phyloP scores from a whole-genome alignment of 768 basidiomycete genomes.

The Krasilnikovozyma curviuscula region DNA sequence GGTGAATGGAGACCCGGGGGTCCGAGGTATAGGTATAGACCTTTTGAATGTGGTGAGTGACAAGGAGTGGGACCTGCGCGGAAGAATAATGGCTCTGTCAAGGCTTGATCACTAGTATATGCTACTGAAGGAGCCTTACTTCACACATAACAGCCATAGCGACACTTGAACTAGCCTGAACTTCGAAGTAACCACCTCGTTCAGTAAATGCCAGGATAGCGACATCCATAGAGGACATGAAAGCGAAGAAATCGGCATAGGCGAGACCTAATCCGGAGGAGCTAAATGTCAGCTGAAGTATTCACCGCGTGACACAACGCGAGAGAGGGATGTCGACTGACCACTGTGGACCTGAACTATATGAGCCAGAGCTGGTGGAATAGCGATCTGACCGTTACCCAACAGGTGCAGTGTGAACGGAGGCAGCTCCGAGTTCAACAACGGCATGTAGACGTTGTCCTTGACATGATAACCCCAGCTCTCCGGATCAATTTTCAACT shows the following conservation, averaged over 20 bases:
- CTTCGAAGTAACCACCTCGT: constrained; percentile 24
- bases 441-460: neutral
- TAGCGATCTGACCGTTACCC: constrained; percentile 9
- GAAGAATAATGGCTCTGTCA: neutral
- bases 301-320: no score
- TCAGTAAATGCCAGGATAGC: constrained; percentile 31
- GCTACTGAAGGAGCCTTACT: constrained; percentile 18
- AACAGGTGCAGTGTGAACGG: constrained; percentile 10
- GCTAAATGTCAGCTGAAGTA: no score
- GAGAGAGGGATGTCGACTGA: no score
- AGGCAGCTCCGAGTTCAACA: neutral
- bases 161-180: constrained; percentile 31
- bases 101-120: neutral
- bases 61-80: constrained; percentile 29
- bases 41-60: constrained; percentile 28
- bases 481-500: constrained; percentile 16
- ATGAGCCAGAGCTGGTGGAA: constrained; percentile 28
- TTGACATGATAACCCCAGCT: constrained; percentile 7
- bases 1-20: constrained; percentile 26
- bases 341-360: constrained; percentile 27
- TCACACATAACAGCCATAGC: constrained; percentile 30
- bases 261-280: no score
- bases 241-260: constrained; percentile 28
- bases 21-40: constrained; percentile 30
- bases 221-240: constrained; percentile 30